Conservation (phyloP, 2,329 filamentous ascomycete species). For the Botrytis fabae region DNA sequence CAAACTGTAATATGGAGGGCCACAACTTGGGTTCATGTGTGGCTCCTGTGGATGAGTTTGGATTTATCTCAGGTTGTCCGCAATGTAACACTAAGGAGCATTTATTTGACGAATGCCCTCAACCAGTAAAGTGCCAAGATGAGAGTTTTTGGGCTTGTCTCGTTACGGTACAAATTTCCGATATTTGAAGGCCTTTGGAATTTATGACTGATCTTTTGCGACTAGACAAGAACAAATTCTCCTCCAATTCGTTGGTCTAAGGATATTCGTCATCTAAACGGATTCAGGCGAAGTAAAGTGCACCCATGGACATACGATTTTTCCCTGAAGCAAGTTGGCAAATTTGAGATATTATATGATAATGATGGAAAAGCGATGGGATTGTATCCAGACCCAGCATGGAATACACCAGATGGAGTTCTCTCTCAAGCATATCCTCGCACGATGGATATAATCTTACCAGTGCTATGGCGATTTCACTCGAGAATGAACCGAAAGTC, state of each 20-base stretch:
- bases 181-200: not conserved
- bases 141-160: not conserved
- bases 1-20: not conserved
- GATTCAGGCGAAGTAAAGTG: not conserved
- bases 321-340: not conserved
- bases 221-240: not conserved
- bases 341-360: not conserved
- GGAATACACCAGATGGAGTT: not conserved
- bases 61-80: slow-evolving; percentile 11
- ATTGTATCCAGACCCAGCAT: not conserved
- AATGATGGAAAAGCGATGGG: not conserved
- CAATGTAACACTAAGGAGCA: not conserved
- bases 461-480: not conserved
- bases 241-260: slow-evolving; percentile 6
- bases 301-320: not conserved
- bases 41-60: slow-evolving; percentile 8
- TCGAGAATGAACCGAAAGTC: not conserved
- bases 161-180: not conserved
- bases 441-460: not conserved
- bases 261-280: not conserved
- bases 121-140: accelerated
- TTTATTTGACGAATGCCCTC: not conserved
- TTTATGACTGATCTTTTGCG: not conserved
- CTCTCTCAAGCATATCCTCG: not conserved
- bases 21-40: not conserved